Evolutionary conservation across 169 alveolate species (phyloP).

Genomic region (Eimeria falciformis): DNA sequence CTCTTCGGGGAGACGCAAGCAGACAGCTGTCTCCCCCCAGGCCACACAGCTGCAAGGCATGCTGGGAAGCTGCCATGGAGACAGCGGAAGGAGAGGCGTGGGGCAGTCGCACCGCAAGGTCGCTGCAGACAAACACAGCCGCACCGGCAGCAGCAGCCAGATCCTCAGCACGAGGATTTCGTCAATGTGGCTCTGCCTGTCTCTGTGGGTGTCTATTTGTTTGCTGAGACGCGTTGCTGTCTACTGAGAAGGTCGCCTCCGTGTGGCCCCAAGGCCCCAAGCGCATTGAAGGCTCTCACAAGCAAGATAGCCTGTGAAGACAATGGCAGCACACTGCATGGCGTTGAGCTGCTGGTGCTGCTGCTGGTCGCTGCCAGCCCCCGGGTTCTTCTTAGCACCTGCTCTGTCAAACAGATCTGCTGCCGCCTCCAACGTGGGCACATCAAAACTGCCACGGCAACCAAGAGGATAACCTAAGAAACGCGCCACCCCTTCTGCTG

Average conservation of each 20-base stretch:
- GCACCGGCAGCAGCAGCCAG: slow-evolving; percentile 53
- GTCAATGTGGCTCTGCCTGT: no score
- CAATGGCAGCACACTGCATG: slow-evolving; percentile 34
- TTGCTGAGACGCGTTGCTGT: no score
- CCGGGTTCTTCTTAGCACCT: background rate
- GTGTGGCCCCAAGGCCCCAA: no score
- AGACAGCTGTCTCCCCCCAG: background rate
- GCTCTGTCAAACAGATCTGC: slow-evolving; percentile 29
- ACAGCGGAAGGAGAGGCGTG: background rate
- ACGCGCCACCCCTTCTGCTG: slow-evolving; percentile 18
- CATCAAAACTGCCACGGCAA: slow-evolving; percentile 23
- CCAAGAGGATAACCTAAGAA: slow-evolving; percentile 3
- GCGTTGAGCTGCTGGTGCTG: slow-evolving; percentile 59
- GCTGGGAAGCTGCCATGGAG: slow-evolving; percentile 57
- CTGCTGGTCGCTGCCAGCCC: slow-evolving; percentile 10
- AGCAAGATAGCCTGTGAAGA: slow-evolving; percentile 11
- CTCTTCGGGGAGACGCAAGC: background rate
- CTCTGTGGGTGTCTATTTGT: no score
- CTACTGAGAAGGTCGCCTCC: no score
- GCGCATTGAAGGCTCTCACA: background rate
- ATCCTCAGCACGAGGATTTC: no score
- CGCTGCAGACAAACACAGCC: slow-evolving; percentile 19
- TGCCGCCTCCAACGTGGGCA: background rate
- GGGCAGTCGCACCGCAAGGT: slow-evolving; percentile 37
- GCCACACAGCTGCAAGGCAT: slow-evolving; percentile 25